Conservation (phyloP, 2,329 filamentous ascomycete genomes). For the Penicillium brevicompactum region DNA sequence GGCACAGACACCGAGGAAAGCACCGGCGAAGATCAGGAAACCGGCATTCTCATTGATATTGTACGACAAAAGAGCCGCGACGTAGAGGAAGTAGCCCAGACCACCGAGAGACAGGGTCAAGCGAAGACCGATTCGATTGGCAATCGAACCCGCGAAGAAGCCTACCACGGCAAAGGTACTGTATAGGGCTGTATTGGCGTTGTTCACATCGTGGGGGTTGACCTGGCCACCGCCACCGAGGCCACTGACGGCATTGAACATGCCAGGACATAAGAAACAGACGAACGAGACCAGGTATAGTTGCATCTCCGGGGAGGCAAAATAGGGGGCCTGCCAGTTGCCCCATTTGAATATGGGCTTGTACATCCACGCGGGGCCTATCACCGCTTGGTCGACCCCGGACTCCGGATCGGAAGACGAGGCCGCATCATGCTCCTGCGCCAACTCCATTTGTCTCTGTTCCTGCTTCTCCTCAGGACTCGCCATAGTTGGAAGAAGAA, state of each 20-base stretch:
- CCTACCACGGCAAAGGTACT: constrained; percentile 69
- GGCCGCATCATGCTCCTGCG: constrained; percentile 34
- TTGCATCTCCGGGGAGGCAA: constrained; percentile 73
- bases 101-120: constrained; percentile 49
- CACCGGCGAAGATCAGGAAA: constrained; percentile 54
- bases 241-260: constrained; percentile 70
- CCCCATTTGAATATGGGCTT: constrained; percentile 58
- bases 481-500: constrained; percentile 11
- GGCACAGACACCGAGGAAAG: constrained; percentile 52
- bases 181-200: constrained; percentile 72
- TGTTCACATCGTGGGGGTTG: constrained; percentile 61
- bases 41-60: constrained; percentile 52
- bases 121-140: constrained; percentile 48
- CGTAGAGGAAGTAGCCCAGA: constrained; percentile 53
- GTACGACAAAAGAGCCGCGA: constrained; percentile 53
- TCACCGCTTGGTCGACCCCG: constrained; percentile 20
- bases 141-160: constrained; percentile 61
- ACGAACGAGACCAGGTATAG: constrained; percentile 71
- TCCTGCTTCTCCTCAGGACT: constrained; percentile 16
- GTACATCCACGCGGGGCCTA: constrained; percentile 65
- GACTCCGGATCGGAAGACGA: constrained; percentile 28
- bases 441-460: constrained; percentile 12
- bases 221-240: constrained; percentile 66
- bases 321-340: constrained; percentile 61
- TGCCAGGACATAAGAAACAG: constrained; percentile 72